A percentile compares a stretch with the other conserved stretches of the same genome.
Conservation (phyloP, 2,329 filamentous ascomycete species). For the Hypoxylon sp. region DNA sequence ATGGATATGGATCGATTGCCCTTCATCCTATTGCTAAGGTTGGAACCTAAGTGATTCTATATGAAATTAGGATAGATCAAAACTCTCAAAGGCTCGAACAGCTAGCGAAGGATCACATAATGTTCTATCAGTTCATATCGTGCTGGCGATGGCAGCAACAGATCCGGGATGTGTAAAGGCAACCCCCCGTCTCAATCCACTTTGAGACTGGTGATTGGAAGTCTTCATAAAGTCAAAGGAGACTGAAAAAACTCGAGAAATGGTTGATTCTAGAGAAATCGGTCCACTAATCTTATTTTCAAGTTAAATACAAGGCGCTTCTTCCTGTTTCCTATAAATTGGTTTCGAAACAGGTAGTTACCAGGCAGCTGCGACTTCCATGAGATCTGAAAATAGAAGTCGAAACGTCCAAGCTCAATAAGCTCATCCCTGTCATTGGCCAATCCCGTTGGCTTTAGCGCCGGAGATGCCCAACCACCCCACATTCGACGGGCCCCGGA, state of each 20-base stretch:
- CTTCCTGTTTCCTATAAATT: not conserved
- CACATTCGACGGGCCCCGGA: constrained; percentile 11
- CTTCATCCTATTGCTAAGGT: not conserved
- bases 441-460: constrained; percentile 21
- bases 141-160: not conserved
- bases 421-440: not conserved
- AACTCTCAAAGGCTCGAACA: too few species aligned
- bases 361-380: not conserved
- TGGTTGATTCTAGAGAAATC: too few species aligned
- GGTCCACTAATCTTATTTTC: too few species aligned
- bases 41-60: constrained; percentile 1
- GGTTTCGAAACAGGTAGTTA: too few species aligned
- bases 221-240: too few species aligned
- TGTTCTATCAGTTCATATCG: not conserved
- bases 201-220: too few species aligned
- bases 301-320: not conserved
- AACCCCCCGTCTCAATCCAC: too few species aligned
- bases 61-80: too few species aligned
- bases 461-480: constrained; percentile 18
- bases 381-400: not conserved
- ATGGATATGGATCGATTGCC: not conserved
- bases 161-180: not conserved
- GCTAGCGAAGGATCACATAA: not conserved
- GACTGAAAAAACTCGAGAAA: too few species aligned
- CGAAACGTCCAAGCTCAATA: not conserved